Base-by-base conservation (phyloP, 208 protist genomes). In the Leishmania turanica region DNA sequence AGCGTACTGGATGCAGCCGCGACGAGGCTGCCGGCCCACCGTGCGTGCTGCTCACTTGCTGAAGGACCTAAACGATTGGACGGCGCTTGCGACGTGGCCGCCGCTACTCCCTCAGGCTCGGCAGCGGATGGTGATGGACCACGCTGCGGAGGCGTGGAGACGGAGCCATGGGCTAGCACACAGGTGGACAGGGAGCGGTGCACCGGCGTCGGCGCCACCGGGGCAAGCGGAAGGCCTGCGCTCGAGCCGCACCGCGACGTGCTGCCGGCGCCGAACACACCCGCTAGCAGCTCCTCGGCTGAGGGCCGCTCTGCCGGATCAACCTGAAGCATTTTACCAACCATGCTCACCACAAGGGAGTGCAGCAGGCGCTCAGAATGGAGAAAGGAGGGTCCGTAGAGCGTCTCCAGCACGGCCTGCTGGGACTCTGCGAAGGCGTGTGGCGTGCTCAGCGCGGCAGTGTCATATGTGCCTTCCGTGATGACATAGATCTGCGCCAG, bases 401-500 rank as follows among this genome's bases (percentile, higher is more conserved):
- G 69, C 62, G 31, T 40, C 72, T 87, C 70, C 31, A 96, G 73
- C 51, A 72, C 81, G 15, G 64, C 31, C 49, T 78, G 83, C 78
- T 94, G 90, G 13, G 64, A 62, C 17, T 69, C 64, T 24, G 72
- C 76, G 75, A 96, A 96, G 15, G 65, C 34, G 65, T 92, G 95
- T 42, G 89, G 76, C 24, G 71, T 66, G 71, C 82, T 66, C 40
- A 97, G 88, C 17, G 78, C 80, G 42, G 75, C 80, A 53, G 40
- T 87, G 77, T 97, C 90, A 82, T 96, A 98, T 34, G 81, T 40
- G 40, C 94, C 95, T 68, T 97, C 95, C 37, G 93, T 97, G 40
- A 98, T 89, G 34, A 95, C 79, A 72, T 97, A 85, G 47, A 97
- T 95, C 79, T 97, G 93, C 0, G 85, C 93, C 5, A 98, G 82